Evolutionary conservation across 495 filamentous ascomycete species (phyloP), one percentile per base, ranked within the genome.

Genomic region (Penicillium arizonense): DNA sequence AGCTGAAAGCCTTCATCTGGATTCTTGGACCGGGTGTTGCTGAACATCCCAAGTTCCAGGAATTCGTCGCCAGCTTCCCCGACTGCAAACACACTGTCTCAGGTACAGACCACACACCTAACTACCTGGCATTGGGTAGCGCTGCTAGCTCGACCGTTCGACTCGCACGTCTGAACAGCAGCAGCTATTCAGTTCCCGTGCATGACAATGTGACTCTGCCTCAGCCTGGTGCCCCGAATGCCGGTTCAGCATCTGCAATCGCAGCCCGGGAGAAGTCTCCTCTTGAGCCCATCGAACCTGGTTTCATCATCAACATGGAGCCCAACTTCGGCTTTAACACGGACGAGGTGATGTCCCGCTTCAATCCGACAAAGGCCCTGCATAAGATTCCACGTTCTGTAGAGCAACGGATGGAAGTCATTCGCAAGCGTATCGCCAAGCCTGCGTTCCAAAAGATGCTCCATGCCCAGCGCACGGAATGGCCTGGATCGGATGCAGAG

Each of bases 1-100:
- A 84, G 41, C 60, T 98, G 39, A 71, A 77, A 23, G 83, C 77
- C 24, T 83, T 95, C 24, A 77, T 91, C 49, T 98, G 92, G 92
- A 87, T 89, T 45, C 76, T 96, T 6, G 87, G 88, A 3, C 73
- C 75, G 12, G 84, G 81, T 0, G 77, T 96, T n/a, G 71, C 73
- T 10, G 66, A 79, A 2, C 78, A 94, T 59, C 63, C 76, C 7
- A 75, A 74, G 38, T 59, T 97, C 12, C 75, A 71, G 24, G 62
- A 80, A 13, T 97, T 96, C 60, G 88, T 96, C 65, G 58, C 77
- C 34, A 70, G 75, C 13, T 80, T 81, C 62, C 63, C 74, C 2
- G 63, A 80, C 18, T 65, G 87, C 35, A 77, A 86, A 62, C 93
- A 98, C 70, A 73, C 92, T 11, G 74, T 97, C 1, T 86, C 90